Evolutionary conservation across 2,329 filamentous ascomycete species (phyloP), one percentile per base, ranked within the genome.

Genomic region (Pseudohalonectria lignicola): DNA sequence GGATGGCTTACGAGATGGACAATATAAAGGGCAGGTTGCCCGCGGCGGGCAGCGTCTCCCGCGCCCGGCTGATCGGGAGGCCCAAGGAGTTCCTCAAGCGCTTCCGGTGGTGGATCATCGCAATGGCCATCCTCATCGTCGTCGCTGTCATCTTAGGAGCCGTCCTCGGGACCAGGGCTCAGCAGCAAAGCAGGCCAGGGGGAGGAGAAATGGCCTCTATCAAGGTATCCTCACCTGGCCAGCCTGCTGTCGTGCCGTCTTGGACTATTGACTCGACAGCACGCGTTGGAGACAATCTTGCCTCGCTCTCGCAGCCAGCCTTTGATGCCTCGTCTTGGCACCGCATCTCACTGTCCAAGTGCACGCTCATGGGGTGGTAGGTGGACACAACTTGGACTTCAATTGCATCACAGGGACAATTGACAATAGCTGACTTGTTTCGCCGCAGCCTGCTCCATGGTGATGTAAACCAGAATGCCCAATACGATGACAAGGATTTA

Each of bases 361-460:
- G 63, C 41, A 78, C 75, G 1, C 54, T 78, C 3, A 71, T 79
- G 66, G 69, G 64, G 1, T 71, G 72, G 20, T n/a, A n/a, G n/a
- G n/a, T n/a, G n/a, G n/a, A n/a, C n/a, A n/a, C n/a, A n/a, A n/a
- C n/a, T n/a, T n/a, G n/a, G n/a, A n/a, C n/a, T n/a, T n/a, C n/a
- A n/a, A n/a, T n/a, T n/a, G n/a, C n/a, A n/a, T n/a, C n/a, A n/a
- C n/a, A n/a, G n/a, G n/a, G n/a, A n/a, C n/a, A n/a, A n/a, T n/a
- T n/a, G n/a, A n/a, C n/a, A n/a, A n/a, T n/a, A n/a, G n/a, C n/a
- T n/a, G n/a, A n/a, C n/a, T n/a, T n/a, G n/a, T n/a, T n/a, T n/a
- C n/a, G n/a, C n/a, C n/a, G n/a, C n/a, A n/a, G n/a, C n/a, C n/a
- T n/a, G n/a, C n/a, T n/a, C n/a, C n/a, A n/a, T n/a, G n/a, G 55